Conservation (phyloP, 345 rosid genomes). For the Gossypium mustelinum region DNA sequence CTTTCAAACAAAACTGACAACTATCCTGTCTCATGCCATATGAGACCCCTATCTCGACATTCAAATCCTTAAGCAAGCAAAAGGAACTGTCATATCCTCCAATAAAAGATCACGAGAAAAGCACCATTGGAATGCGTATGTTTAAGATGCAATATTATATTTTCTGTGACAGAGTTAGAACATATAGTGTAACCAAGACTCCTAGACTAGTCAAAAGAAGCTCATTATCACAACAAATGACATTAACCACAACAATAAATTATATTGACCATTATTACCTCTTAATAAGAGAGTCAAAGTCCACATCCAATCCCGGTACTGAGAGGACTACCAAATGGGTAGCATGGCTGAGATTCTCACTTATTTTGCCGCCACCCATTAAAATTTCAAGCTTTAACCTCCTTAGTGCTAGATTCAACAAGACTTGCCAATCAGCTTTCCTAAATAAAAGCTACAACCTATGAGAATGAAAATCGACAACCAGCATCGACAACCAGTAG, state of each 20-base stretch:
- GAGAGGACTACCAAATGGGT: slow-evolving; percentile 70
- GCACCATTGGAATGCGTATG: background rate
- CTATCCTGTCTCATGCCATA: background rate
- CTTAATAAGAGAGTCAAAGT: slow-evolving; percentile 36
- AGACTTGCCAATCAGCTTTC: slow-evolving; percentile 48
- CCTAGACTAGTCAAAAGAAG: background rate
- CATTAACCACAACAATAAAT: background rate
- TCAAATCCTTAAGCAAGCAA: background rate
- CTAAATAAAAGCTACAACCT: slow-evolving; percentile 31
- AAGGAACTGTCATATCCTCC: background rate
- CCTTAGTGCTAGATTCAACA: slow-evolving; percentile 49
- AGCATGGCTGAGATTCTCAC: slow-evolving; percentile 48
- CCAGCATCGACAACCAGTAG: slow-evolving; percentile 8
- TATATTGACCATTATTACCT: slow-evolving; percentile 36
- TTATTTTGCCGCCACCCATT: slow-evolving; percentile 78
- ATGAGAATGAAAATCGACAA: slow-evolving; percentile 17
- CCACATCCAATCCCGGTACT: slow-evolving; percentile 38
- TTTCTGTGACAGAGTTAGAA: background rate
- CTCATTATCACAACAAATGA: background rate
- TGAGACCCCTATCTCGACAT: background rate
- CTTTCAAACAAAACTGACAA: background rate
- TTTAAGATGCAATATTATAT: background rate
- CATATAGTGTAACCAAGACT: background rate
- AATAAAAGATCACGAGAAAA: background rate
- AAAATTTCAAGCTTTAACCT: slow-evolving; percentile 68